Evolutionary conservation across 2,329 filamentous ascomycete species (phyloP).

Genomic region (Nemania serpens): DNA sequence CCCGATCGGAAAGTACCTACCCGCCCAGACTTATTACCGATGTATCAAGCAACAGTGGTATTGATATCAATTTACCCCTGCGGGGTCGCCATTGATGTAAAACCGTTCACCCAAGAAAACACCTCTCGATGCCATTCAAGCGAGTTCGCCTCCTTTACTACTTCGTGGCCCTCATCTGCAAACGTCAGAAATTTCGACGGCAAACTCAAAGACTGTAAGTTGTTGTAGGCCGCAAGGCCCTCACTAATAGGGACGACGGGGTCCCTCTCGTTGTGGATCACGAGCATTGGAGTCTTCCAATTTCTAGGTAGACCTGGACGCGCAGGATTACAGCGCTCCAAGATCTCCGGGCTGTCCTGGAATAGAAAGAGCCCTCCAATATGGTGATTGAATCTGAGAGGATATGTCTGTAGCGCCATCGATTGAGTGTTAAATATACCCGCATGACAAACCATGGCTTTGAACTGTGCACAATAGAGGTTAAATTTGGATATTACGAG

Average conservation of each 20-base stretch:
- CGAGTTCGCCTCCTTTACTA: slow-evolving; percentile 25
- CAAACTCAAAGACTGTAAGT: slow-evolving; percentile 25
- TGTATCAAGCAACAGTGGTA: no score
- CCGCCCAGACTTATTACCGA: no score
- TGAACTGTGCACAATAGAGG: slow-evolving; percentile 47
- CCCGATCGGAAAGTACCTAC: no score
- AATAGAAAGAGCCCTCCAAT: slow-evolving; percentile 9
- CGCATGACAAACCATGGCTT: slow-evolving; percentile 60
- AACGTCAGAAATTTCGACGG: slow-evolving; percentile 34
- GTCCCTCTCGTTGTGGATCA: slow-evolving; percentile 74
- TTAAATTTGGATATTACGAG: neutral
- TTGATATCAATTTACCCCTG: no score
- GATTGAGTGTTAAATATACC: slow-evolving; percentile 46
- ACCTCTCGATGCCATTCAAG: slow-evolving; percentile 32
- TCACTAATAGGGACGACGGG: slow-evolving; percentile 56
- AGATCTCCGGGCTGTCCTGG: slow-evolving; percentile 47
- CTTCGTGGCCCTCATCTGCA: slow-evolving; percentile 28
- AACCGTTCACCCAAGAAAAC: slow-evolving; percentile 32
- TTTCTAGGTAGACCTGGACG: slow-evolving; percentile 53
- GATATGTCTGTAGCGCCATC: slow-evolving; percentile 11
- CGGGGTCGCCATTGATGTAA: neutral
- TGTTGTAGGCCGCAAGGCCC: slow-evolving; percentile 39
- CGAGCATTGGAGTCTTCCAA: slow-evolving; percentile 69
- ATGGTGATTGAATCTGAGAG: slow-evolving; percentile 15
- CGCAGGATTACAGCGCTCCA: slow-evolving; percentile 57